These are phyloP conservation scores for Elaeagnus macrophylla DNA, from an alignment of 306 rosid genomes.

Conservation along the genomic window DNA sequence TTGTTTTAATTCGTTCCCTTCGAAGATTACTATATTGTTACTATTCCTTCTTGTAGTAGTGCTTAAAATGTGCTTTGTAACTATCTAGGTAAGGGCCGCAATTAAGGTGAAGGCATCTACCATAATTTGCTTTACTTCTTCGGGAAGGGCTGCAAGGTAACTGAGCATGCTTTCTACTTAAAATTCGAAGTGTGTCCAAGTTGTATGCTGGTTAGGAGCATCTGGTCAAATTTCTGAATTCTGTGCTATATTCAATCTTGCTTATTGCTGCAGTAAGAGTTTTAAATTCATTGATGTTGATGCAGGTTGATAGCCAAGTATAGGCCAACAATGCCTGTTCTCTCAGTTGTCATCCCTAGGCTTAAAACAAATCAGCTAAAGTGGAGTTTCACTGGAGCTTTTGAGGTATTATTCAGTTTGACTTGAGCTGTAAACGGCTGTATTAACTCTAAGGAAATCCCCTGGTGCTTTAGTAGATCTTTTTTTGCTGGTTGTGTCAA, in stretches of 20 bases:
- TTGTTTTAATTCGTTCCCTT: neutral
- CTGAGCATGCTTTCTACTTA: neutral
- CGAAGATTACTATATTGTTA: neutral
- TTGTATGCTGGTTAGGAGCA: neutral
- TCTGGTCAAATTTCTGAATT: neutral
- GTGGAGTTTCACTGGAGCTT: conserved; percentile 96
- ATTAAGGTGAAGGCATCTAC: conserved; percentile 96
- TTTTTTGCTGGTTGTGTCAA: no score
- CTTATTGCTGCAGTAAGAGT: conserved; percentile 1
- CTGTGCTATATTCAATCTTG: neutral
- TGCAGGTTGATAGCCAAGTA: conserved; percentile 88
- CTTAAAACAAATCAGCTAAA: conserved; percentile 71
- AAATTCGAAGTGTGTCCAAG: neutral
- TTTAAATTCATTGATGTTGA: conserved; percentile 9
- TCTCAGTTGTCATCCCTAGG: conserved; percentile 77
- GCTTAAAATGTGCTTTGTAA: conserved; percentile 13
- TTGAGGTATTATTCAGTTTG: conserved; percentile 54
- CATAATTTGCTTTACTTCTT: conserved; percentile 92
- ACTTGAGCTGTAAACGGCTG: neutral
- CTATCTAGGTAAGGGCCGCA: conserved; percentile 86
- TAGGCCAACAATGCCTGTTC: conserved; percentile 92
- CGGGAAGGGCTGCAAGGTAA: conserved; percentile 99
- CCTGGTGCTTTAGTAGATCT: no score
- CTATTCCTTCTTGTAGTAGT: conserved; percentile 7
- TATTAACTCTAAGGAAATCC: no score